These are phyloP conservation scores for Ambrosia hybrid DNA, from an alignment of 140 eudicot species.

Conservation along the genomic window DNA sequence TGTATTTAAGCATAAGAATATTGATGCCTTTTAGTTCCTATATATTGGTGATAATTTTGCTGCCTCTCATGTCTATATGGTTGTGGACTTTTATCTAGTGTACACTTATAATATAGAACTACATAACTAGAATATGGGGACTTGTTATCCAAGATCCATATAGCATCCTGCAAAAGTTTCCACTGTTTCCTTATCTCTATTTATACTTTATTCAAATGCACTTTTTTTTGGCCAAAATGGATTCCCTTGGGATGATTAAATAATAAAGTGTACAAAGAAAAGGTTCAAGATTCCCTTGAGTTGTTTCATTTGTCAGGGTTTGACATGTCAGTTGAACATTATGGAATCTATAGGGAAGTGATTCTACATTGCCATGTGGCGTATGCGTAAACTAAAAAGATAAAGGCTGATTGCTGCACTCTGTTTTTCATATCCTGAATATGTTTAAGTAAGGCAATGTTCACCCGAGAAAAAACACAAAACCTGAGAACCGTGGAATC, in stretches of 20 bases:
- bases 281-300: no score
- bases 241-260: background rate
- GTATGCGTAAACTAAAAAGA: no score
- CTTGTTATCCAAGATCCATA: background rate
- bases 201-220: background rate
- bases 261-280: background rate
- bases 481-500: background rate
- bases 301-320: no score
- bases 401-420: background rate
- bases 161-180: background rate
- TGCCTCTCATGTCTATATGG: background rate
- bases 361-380: no score
- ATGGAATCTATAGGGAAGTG: no score
- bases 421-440: background rate
- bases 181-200: background rate
- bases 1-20: constrained; percentile 7
- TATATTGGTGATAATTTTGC: background rate
- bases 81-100: no score
- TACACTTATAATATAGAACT: background rate
- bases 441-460: background rate
- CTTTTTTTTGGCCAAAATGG: background rate
- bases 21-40: background rate
- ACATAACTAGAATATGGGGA: background rate
- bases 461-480: background rate
- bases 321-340: no score